Base-by-base conservation (phyloP, 257 asterid species). In the Petunia axillaris region DNA sequence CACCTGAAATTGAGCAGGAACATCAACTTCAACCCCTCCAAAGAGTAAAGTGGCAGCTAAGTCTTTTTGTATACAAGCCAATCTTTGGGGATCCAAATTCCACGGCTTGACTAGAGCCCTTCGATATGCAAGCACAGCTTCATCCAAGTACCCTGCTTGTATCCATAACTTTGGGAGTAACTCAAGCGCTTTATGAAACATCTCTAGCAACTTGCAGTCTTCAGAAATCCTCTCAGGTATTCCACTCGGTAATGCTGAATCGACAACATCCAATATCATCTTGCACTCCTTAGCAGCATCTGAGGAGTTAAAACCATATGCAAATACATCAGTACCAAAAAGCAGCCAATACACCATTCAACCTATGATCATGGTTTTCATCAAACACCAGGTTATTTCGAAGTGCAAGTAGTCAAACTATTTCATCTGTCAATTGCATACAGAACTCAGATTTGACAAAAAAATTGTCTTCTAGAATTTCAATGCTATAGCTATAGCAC, bases 231-330 rank as follows among this genome's bases (percentile, higher is more conserved):
- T 90, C 3, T 68, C 60, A 1, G 86, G 78, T 81, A 89, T 82
- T 59, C 98, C 98, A 40, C 67, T 84, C 8, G 98, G 98, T 54
- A 93, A 83, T 74, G 98, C 98, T 54, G 93, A 85, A 84, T 94
- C 97, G 35, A 93, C 94, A 48, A 92, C 86, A 76, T 94, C 98
- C 87, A 93, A 78, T 71, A 94, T 90, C 36, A 91, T 78, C 80
- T 89, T 91, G 96, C 98, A 94, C 84, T 93, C 98, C 62, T 83
- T 88, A 4, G 98, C 98, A 83, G 98, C 97, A 82, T 94, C 98
- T 93, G 89, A 6, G 5, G 55, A 73, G 36, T 50, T 11, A 11
- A 36, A 48, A 65, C 8, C n/a, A 44, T 39, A 79, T 66, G 38
- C 76, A 65, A 76, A 54, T 6, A 60, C 60, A 62, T 55, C 58